These are phyloP conservation scores for Penicillium argentinense DNA, from an alignment of 495 filamentous ascomycete genomes.

Conservation along the genomic window DNA sequence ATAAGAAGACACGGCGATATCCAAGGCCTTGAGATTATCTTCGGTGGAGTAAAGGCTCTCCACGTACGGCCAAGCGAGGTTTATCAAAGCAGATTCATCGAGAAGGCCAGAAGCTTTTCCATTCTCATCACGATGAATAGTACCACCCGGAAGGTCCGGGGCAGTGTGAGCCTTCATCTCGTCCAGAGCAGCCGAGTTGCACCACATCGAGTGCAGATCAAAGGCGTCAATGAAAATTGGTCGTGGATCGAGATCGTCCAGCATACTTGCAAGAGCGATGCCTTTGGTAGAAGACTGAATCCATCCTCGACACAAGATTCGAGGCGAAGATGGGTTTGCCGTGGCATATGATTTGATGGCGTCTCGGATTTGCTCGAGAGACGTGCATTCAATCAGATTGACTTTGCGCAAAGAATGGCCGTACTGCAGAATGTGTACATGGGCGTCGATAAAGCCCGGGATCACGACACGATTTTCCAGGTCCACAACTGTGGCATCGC, in stretches of 20 bases:
- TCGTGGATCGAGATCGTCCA: slow-evolving; percentile 53
- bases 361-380: slow-evolving; percentile 52
- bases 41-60: slow-evolving; percentile 49
- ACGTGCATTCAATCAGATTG: slow-evolving; percentile 52
- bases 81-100: slow-evolving; percentile 56
- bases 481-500: slow-evolving; percentile 37
- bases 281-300: slow-evolving; percentile 58
- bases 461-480: slow-evolving; percentile 50
- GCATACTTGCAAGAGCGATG: slow-evolving; percentile 49
- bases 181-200: slow-evolving; percentile 52
- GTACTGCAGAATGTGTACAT: slow-evolving; percentile 62
- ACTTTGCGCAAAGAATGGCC: slow-evolving; percentile 59
- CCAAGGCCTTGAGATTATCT: slow-evolving; percentile 53
- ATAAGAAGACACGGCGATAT: slow-evolving; percentile 50
- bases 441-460: slow-evolving; percentile 65
- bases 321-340: slow-evolving; percentile 45
- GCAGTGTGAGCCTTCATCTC: slow-evolving; percentile 51
- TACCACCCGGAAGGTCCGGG: slow-evolving; percentile 55
- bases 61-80: slow-evolving; percentile 59
- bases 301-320: slow-evolving; percentile 60
- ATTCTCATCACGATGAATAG: slow-evolving; percentile 51
- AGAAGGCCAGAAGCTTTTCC: slow-evolving; percentile 57
- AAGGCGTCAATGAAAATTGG: slow-evolving; percentile 63
- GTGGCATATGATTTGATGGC: slow-evolving; percentile 51
- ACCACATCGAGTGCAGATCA: slow-evolving; percentile 65